Percentiles rank a stretch among this genome's conserved stretches.
Conservation (phyloP, 2,329 filamentous ascomycete genomes). For the Penicillium sp. region DNA sequence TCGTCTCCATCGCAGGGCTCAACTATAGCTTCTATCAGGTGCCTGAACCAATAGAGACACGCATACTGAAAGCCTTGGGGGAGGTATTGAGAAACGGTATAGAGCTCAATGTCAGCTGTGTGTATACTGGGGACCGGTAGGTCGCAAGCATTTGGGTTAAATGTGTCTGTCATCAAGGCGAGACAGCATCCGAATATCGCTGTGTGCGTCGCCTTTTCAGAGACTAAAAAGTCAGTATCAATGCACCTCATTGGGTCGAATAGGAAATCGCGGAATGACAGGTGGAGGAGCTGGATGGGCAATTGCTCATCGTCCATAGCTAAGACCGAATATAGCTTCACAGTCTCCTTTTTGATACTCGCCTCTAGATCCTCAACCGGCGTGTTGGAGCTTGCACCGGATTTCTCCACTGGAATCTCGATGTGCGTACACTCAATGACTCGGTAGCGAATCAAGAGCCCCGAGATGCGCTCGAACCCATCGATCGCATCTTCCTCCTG, state of each 20-base stretch:
- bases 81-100: neutral
- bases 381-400: neutral
- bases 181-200: neutral
- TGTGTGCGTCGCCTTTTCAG: neutral
- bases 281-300: slow-evolving; percentile 6
- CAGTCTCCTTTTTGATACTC: neutral
- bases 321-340: slow-evolving; percentile 3
- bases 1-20: neutral
- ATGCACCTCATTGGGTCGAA: neutral
- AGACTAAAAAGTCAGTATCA: neutral
- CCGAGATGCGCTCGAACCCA: slow-evolving; percentile 6
- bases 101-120: neutral
- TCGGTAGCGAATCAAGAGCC: neutral
- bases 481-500: slow-evolving; percentile 17
- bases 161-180: neutral
- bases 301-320: neutral
- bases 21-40: neutral
- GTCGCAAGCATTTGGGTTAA: neutral
- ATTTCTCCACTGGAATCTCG: neutral
- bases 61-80: slow-evolving; percentile 9
- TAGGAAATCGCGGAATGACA: slow-evolving; percentile 16
- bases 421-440: neutral
- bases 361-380: neutral
- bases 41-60: slow-evolving; percentile 5
- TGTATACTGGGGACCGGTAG: neutral